These are phyloP conservation scores for Gracilaria gracilis DNA, from an alignment of 23 red algal species.

Conservation along the genomic window DNA sequence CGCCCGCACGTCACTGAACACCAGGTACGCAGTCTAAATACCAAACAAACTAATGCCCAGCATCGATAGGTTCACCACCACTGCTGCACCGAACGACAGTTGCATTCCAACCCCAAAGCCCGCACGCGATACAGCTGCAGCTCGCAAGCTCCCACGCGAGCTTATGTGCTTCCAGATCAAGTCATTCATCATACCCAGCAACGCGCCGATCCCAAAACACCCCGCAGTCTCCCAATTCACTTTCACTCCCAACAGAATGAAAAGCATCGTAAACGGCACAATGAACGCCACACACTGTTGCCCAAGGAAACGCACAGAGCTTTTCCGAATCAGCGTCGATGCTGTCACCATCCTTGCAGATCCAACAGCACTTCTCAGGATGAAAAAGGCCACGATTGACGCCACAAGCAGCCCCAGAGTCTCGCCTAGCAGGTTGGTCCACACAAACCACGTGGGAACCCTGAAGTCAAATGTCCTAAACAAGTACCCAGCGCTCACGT, in stretches of 20 bases:
- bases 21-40: conserved; percentile 55
- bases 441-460: conserved; percentile 60
- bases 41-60: conserved; percentile 45
- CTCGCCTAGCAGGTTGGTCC: conserved; percentile 39
- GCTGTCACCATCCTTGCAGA: conserved; percentile 61
- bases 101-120: conserved; percentile 46
- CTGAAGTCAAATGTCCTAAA: conserved; percentile 73
- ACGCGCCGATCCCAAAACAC: conserved; percentile 50
- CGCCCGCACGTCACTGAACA: conserved; percentile 77
- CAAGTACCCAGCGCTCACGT: conserved; percentile 39
- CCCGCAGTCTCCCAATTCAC: conserved; percentile 64
- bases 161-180: conserved; percentile 44
- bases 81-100: conserved; percentile 42
- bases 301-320: conserved; percentile 43
- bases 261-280: conserved; percentile 22
- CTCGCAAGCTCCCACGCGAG: conserved; percentile 63
- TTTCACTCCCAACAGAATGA: conserved; percentile 48
- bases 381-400: conserved; percentile 38
- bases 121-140: conserved; percentile 39
- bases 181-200: conserved; percentile 22
- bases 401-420: conserved; percentile 50
- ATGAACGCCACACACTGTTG: conserved; percentile 55
- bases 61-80: conserved; percentile 53
- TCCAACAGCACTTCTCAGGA: conserved; percentile 27
- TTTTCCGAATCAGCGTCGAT: conserved; percentile 52